These are phyloP conservation scores for Ustilago sp. DNA, from an alignment of 1,284 basidiomycete genomes.

Conservation along the genomic window DNA sequence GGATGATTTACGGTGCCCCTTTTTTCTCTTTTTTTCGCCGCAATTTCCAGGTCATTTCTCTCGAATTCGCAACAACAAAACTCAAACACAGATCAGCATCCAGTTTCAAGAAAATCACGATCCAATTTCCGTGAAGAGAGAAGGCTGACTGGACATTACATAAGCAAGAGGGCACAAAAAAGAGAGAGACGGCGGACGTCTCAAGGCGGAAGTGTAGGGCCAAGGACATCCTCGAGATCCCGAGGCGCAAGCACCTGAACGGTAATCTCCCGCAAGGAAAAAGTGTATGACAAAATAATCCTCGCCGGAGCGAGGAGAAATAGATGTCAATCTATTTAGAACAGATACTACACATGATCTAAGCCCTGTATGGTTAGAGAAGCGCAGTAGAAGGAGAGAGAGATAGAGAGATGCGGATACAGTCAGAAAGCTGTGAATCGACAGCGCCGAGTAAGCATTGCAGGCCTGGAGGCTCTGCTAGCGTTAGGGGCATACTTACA, in stretches of 20 bases:
- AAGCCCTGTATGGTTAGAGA: conserved; percentile 46
- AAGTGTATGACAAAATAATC: conserved; percentile 54
- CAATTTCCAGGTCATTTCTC: not conserved
- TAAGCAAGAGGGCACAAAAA: conserved; percentile 27
- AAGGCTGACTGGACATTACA: conserved; percentile 28
- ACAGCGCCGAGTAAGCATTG: not conserved
- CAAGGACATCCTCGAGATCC: conserved; percentile 56
- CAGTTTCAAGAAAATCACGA: not conserved
- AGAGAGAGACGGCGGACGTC: conserved; percentile 49
- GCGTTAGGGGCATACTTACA: conserved; percentile 33
- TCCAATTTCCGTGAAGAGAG: not conserved
- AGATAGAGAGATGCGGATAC: conserved; percentile 6
- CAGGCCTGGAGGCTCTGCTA: not conserved
- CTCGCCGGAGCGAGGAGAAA: conserved; percentile 55
- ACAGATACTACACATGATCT: conserved; percentile 66
- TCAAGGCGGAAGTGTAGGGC: conserved; percentile 57
- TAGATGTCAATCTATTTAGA: conserved; percentile 63
- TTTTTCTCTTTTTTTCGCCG: not conserved
- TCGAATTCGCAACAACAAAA: not conserved
- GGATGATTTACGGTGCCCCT: conserved; percentile 6
- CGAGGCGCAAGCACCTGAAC: conserved; percentile 52
- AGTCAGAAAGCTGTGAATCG: conserved; percentile 17
- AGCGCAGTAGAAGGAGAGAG: not conserved
- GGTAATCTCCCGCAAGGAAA: conserved; percentile 50
- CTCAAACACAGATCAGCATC: not conserved